Evolutionary conservation across 352 stramenopile genomes (phyloP), one percentile per base, ranked within the genome.

Genomic region (Pilasporangium apinafurcum): DNA sequence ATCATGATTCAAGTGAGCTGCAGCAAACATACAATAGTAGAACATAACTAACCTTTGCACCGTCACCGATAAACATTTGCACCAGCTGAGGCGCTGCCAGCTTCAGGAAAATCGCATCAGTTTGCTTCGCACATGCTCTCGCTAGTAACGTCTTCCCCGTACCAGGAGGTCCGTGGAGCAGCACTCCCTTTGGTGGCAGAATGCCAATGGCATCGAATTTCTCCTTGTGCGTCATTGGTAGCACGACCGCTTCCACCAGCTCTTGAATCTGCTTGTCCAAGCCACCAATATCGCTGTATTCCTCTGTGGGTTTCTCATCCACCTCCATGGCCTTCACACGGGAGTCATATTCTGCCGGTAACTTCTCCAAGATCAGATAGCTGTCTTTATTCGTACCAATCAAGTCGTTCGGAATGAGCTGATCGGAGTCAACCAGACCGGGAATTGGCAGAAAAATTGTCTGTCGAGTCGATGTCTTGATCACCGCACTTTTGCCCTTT

Each of bases 331-430:
- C 95, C 72, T 98, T 98, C 10, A 99, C 96, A 27, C 96, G 73
- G 33, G 88, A 98, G 66, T 99, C 96, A 65, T 98, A 99, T 77
- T 99, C 96, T 16, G 90, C 90, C 0, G 96, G 96, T 4, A 99
- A 74, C 75, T 99, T 99, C 70, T 99, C 96, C 20, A 99, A 53
- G 53, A 99, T 98, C 13, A 99, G 73, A 53, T 99, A 99, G 20
- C 86, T 98, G 68, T 99, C 97, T 69, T 99, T 99, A 73, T 99
- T 99, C 12, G 95, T 98, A 29, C 96, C 97, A 3, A 99, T 95
- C 8, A 99, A 65, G 56, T 99, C 97, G 41, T 96, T 97, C 0
- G 97, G 96, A 48, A 92, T 92, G 18, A 99, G 70, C 51, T 97
- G 84, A 5, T 97, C 66, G 17, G 92, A 82, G 64, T 97, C 82